Base-by-base conservation (phyloP, 345 rosid species). In the Microcos paniculata region DNA sequence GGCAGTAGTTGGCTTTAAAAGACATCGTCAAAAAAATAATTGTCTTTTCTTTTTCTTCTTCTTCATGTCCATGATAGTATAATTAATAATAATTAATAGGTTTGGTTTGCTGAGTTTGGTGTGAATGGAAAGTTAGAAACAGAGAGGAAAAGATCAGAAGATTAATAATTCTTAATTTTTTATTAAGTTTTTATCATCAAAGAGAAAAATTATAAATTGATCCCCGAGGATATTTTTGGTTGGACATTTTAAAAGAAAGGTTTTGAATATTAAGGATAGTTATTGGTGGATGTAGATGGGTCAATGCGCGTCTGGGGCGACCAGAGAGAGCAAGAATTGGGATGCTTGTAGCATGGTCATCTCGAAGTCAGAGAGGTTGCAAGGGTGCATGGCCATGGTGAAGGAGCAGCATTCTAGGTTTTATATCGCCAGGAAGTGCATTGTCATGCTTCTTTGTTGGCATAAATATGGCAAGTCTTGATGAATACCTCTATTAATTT, bases 361-460 rank as follows among this genome's bases (percentile, higher is more conserved):
- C 45, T 42, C 45, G 8, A n/a, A 51, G 55, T 19, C 69, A 10
- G 49, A 9, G 49, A 35, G 28, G 24, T 3, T 63, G 48, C 48
- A 38, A 0, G 70, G 83, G 46, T 76, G 57, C 31, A 28, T 80
- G 62, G 57, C 70, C 19, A 46, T 72, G 77, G 66, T 58, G 42
- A 76, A 72, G 48, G 83, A 80, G 66, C 76, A 33, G 24, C 49
- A 75, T 14, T 66, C 80, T 21, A 80, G 80, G 76, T 61, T 80
- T 15, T 77, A 80, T 12, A 62, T 80, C 52, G 80, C 71, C 35
- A 76, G 75, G 59, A 77, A 65, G 69, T 80, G 83, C 62, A 57
- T 72, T 9, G 38, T 77, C 28, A 80, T 80, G 73, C 63, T 80
- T 23, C 63, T 80, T 38, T 80, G 77, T 46, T 77, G 80, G 83